Evolutionary conservation across 2,329 filamentous ascomycete species (phyloP).

Genomic region (Diaporthe nobilis): DNA sequence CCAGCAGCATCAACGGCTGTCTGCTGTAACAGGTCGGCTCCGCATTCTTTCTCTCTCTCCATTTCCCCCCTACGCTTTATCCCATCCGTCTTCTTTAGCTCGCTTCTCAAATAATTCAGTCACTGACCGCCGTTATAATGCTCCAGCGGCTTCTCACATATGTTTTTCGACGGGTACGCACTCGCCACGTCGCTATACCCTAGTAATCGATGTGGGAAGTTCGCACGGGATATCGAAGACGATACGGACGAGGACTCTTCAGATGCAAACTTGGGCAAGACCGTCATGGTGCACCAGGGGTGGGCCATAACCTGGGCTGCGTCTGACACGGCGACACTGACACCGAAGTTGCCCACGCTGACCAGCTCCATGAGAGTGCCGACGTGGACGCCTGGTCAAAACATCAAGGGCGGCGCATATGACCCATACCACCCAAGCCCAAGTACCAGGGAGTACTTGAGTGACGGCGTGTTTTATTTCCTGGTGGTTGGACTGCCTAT

Average conservation of each 20-base stretch:
- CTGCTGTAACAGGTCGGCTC: conserved; percentile 3
- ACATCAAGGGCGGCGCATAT: background rate
- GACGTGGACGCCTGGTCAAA: conserved; percentile 1
- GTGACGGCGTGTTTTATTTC: background rate
- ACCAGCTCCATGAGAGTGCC: background rate
- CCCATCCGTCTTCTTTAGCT: background rate
- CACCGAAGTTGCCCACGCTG: background rate
- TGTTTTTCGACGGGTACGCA: background rate
- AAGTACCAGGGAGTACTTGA: background rate
- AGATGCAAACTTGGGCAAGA: background rate
- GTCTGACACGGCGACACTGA: conserved; percentile 12
- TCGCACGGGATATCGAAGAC: background rate
- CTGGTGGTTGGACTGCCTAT: background rate
- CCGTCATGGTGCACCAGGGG: conserved; percentile 5
- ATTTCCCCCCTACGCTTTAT: background rate
- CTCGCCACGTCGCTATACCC: background rate
- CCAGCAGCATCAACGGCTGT: background rate
- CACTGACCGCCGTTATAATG: background rate
- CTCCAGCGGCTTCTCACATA: background rate
- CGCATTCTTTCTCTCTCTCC: too few relatives aligned
- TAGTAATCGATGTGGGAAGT: background rate
- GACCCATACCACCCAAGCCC: background rate
- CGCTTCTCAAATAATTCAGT: background rate
- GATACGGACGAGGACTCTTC: background rate
- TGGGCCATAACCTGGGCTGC: conserved; percentile 12